Conservation (phyloP, 192 early-diverging fungal species). For the Entrophospora sp. region DNA sequence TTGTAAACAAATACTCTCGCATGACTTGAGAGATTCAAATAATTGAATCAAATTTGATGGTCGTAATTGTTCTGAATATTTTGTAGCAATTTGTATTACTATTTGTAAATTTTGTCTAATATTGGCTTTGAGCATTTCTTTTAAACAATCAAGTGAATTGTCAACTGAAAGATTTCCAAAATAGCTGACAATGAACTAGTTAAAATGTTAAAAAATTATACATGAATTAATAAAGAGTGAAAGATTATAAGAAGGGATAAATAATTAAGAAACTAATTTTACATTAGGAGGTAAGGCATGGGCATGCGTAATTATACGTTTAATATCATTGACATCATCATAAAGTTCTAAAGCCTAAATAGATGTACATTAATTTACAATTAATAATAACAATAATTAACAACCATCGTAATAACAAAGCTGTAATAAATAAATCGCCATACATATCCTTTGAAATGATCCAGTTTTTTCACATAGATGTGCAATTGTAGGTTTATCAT, state of each 20-base stretch:
- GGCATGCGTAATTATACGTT: slow-evolving; percentile 87
- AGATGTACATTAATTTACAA: neutral
- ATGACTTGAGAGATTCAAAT: slow-evolving; percentile 86
- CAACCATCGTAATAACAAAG: no score
- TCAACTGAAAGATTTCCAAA: slow-evolving; percentile 96
- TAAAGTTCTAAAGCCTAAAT: slow-evolving; percentile 85
- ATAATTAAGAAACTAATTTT: neutral
- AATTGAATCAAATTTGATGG: slow-evolving; percentile 80
- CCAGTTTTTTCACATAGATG: slow-evolving; percentile 96
- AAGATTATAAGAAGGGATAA: no score
- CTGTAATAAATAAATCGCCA: no score
- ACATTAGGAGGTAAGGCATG: slow-evolving; percentile 69
- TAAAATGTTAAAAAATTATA: neutral
- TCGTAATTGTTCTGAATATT: slow-evolving; percentile 94
- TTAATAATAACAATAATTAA: neutral
- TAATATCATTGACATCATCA: slow-evolving; percentile 93
- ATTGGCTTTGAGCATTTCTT: slow-evolving; percentile 89
- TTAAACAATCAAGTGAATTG: slow-evolving; percentile 88
- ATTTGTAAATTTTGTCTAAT: slow-evolving; percentile 93
- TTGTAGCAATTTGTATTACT: slow-evolving; percentile 90
- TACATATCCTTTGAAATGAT: slow-evolving; percentile 73
- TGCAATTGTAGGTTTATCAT: slow-evolving; percentile 87
- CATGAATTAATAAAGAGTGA: no score
- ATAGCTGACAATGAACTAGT: slow-evolving; percentile 86
- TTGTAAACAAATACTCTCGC: slow-evolving; percentile 78